Evolutionary conservation across 1,139 yeast genomes (phyloP), one percentile per base, ranked within the genome.

Genomic region (Geotrichum fermentans): DNA sequence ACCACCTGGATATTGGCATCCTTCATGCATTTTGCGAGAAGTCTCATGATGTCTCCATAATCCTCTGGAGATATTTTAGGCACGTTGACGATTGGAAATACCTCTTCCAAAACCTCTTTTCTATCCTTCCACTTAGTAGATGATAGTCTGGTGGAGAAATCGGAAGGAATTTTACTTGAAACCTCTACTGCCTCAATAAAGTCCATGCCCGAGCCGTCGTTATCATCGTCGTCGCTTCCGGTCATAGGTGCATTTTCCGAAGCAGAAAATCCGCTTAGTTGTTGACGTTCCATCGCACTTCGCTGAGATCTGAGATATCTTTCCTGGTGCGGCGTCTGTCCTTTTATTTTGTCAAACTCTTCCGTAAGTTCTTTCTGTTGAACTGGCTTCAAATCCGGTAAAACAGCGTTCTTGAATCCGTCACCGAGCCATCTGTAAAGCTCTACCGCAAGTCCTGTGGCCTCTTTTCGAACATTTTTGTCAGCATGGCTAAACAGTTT

Each of bases 1-100:
- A 88, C 96, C 11, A 87, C 96, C 65, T 84, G 92, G 49, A 89
- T 75, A 63, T 94, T 94, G 2, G 94, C 95, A 69, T 92, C 99
- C 60, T 82, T 85, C 67, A 90, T 74, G 56, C 90, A 79, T 56
- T 80, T 83, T n/a, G 83, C 79, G 57, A 88, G 73, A 1, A 74
- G 64, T 52, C 82, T 71, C 21, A 83, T 68, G 11, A 89, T 65
- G 2, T 77, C 82, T 3, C 75, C 59, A 62, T 83, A 89, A 62
- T 90, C 96, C 11, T 78, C 81, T 20, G 74, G 67, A 40, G 64
- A 69, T 45, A 79, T 64, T 53, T 73, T 77, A 35, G 79, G 69
- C 2, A 71, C 74, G 43, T 70, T 68, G 40, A 88, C 71, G 10
- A 73, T 68, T 4, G 73, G 73, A 29, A 72, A 68, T 1, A 83